Conservation (phyloP, 345 rosid species). For the Garcia nutans region DNA sequence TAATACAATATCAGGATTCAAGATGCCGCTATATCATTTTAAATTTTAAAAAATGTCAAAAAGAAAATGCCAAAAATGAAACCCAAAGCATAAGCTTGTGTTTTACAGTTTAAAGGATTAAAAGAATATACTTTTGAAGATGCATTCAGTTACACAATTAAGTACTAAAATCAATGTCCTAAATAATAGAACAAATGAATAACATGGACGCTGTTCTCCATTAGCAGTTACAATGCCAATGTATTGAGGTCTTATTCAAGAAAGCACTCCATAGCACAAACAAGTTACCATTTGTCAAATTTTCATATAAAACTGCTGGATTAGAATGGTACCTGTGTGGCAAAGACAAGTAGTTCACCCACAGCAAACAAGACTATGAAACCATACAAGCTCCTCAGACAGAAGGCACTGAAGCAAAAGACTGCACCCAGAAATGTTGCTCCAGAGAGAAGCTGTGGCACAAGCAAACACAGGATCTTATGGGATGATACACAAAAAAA, state of each 20-base stretch:
- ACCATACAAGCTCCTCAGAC: slow-evolving; percentile 76
- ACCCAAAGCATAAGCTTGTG: background rate
- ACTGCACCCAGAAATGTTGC: slow-evolving; percentile 70
- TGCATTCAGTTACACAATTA: background rate
- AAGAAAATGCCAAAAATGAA: background rate
- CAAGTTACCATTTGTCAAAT: background rate
- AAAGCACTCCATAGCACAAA: background rate
- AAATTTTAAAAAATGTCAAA: background rate
- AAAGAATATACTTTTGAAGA: background rate
- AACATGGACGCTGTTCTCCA: background rate
- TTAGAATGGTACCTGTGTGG: slow-evolving; percentile 65
- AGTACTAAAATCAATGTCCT: background rate
- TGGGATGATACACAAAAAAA: background rate
- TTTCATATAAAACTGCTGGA: background rate
- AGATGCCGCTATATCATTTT: background rate
- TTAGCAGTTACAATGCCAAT: background rate
- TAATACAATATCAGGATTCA: background rate
- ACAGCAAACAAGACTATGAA: slow-evolving; percentile 75
- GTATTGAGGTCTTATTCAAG: background rate
- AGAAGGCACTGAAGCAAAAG: slow-evolving; percentile 83
- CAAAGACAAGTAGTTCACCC: slow-evolving; percentile 86
- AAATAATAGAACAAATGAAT: background rate
- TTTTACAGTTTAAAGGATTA: background rate
- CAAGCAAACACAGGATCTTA: background rate
- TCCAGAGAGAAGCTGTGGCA: slow-evolving; percentile 70